Base-by-base conservation (phyloP, 306 rosid species). In the Vicia villosa region DNA sequence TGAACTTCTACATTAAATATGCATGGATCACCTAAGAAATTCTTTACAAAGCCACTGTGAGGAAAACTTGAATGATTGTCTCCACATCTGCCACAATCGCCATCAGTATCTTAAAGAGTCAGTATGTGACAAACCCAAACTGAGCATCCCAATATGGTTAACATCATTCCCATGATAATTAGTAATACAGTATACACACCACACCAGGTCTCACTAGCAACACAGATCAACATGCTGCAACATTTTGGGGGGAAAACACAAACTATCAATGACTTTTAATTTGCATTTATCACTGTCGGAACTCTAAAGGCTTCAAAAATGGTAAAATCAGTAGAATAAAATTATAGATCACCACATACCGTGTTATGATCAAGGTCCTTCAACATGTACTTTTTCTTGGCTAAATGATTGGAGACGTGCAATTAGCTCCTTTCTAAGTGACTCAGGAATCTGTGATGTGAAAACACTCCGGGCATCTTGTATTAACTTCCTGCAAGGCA, bases 401-500 rank as follows among this genome's bases (percentile, higher is more conserved):
- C 91, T 84, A 76, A 91, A 86, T 30, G 66, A 72, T 66, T 12
- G 80, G 54, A 95, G 86, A 41, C 73, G 86, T 62, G 47, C 76
- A 54, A 95, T 80, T 15, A 95, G 77, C 63, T 80, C 85, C 75
- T 74, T 86, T 70, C 77, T 86, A 83, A 95, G 73, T 34, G 90
- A 78, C 77, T 83, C 91, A 0, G 99, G 97, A 76, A 95, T 78
- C 72, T 77, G 74, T 16, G 96, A 80, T 75, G 14, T 63, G 73
- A 84, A 83, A 63, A 79, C 79, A 38, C 77, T 71, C 76, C 63
- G 87, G 61, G 95, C 86, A 11, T 87, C 93, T 15, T 40, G 47
- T 64, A 84, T 82, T 80, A 95, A 24, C 77, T 83, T 82, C 91
- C 99, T 95, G 95, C 86, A 75, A 63, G 52, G 37, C 57, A 64